phyloP scores from a whole-genome alignment of 2,329 filamentous ascomycete species.

The Hymenoscyphus infarciens region DNA sequence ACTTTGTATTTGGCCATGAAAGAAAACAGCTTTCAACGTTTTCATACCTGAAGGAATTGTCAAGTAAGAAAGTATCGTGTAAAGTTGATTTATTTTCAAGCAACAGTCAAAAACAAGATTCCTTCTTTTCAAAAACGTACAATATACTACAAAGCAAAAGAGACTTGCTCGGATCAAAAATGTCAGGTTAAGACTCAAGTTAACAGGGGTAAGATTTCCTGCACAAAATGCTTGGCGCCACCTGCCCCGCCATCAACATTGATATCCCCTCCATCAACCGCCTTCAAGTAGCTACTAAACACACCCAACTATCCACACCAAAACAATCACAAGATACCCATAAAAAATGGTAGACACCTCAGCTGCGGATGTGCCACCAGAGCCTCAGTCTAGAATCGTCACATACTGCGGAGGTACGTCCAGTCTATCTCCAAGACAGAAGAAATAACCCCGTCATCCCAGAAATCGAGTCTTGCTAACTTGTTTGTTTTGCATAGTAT shows the following conservation, averaged over 20 bases:
- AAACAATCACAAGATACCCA: background rate
- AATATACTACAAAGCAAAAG: too few relatives aligned
- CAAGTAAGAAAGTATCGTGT: too few relatives aligned
- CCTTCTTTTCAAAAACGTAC: too few relatives aligned
- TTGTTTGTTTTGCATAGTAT: conserved; percentile 44
- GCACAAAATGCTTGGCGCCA: conserved; percentile 1
- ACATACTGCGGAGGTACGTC: conserved; percentile 35
- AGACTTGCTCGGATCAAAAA: too few relatives aligned
- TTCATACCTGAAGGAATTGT: too few relatives aligned
- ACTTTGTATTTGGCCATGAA: too few relatives aligned
- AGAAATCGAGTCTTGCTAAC: conserved; percentile 6
- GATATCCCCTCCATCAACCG: background rate
- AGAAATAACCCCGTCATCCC: conserved; percentile 18
- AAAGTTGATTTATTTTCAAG: too few relatives aligned
- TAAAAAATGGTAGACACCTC: conserved; percentile 31
- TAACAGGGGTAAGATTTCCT: background rate
- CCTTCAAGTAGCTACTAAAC: background rate
- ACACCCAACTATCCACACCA: background rate
- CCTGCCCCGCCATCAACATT: background rate
- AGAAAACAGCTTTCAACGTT: too few relatives aligned
- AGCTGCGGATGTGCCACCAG: conserved; percentile 22
- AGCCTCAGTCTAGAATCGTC: conserved; percentile 34
- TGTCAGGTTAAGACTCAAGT: too few relatives aligned
- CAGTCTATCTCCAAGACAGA: background rate
- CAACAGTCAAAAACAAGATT: too few relatives aligned